Conservation (phyloP, 164 flowering plant species). For the Chloranthus sessilifolius region DNA sequence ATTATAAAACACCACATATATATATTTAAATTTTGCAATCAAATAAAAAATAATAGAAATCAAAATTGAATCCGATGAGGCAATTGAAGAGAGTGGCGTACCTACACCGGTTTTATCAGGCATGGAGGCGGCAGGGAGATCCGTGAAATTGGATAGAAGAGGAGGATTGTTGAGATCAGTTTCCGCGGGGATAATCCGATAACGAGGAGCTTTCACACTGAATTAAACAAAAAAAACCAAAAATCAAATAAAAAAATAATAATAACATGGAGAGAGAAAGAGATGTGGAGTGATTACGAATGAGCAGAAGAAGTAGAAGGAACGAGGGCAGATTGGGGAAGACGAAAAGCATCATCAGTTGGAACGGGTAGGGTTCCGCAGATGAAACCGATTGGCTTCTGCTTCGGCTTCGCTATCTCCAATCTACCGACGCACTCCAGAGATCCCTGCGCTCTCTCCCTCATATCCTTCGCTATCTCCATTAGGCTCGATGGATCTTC, state of each 20-base stretch:
- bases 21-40: too few species aligned
- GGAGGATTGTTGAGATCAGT: constrained; percentile 83
- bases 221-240: neutral
- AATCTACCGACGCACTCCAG: constrained; percentile 79
- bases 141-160: constrained; percentile 37
- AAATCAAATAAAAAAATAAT: neutral
- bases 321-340: constrained; percentile 46
- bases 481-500: constrained; percentile 4
- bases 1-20: too few species aligned
- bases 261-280: constrained; percentile 2
- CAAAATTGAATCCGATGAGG: too few species aligned
- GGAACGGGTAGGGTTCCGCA: constrained; percentile 91
- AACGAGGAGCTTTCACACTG: constrained; percentile 77
- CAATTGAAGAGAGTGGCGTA: neutral
- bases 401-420: constrained; percentile 63
- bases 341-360: constrained; percentile 62
- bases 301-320: constrained; percentile 36
- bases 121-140: constrained; percentile 35
- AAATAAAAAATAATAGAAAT: too few species aligned
- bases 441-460: constrained; percentile 40
- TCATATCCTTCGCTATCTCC: too few species aligned
- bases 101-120: constrained; percentile 39
- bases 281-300: neutral
- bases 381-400: constrained; percentile 53
- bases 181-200: constrained; percentile 76